Base-by-base conservation (phyloP, 495 filamentous ascomycete species). In the Penicillium cosmopolitanum region DNA sequence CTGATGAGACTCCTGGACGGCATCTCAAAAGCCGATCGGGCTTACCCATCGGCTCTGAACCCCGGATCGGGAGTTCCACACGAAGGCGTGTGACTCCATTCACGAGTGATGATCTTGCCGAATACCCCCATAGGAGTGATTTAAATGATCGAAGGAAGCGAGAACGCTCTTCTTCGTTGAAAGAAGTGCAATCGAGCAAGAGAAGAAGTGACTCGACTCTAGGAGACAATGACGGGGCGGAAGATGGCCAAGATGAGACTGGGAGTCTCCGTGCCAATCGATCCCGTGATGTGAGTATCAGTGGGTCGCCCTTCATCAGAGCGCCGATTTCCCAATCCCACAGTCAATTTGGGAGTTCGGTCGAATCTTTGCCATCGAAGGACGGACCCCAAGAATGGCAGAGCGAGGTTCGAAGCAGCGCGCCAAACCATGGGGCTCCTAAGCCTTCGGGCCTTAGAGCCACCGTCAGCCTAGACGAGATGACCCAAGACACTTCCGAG, bases 281-380 rank as follows among this genome's bases (percentile, higher is more conserved):
- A 36, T 75, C 76, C 53, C 72, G 70, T 4, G 69, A 75, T 65
- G 72, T 62, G 18, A 76, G 73, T 35, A 77, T 79, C 52, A 79
- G 70, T 58, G 76, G 76, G 12, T 77, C 76, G 2, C 76, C 76
- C n/a, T 79, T 79, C 46, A 64, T 70, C 42, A 71, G 76, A 46
- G 70, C 71, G 9, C 67, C 74, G 15, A 40, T 62, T 1, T 65
- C 63, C n/a, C 69, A 71, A 36, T 51, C 69, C 25, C 65, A 71
- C 16, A 77, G 68, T 38, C 70, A 68, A 7, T 59, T 75, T 28
- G 69, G 72, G 11, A 72, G 65, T 44, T 79, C 76, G 6, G 33
- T 73, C 5, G 74, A 75, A 15, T 75, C 74, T 4, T 31, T 55
- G 19, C 63, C 59, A 0, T 62, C 69, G 8, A 73, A 55, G 8